A percentile compares a stretch with the other conserved stretches of the same genome.
Evolutionary conservation across 176 grass and related monocot species (phyloP).

Genomic region (Alopecurus myosuroides): DNA sequence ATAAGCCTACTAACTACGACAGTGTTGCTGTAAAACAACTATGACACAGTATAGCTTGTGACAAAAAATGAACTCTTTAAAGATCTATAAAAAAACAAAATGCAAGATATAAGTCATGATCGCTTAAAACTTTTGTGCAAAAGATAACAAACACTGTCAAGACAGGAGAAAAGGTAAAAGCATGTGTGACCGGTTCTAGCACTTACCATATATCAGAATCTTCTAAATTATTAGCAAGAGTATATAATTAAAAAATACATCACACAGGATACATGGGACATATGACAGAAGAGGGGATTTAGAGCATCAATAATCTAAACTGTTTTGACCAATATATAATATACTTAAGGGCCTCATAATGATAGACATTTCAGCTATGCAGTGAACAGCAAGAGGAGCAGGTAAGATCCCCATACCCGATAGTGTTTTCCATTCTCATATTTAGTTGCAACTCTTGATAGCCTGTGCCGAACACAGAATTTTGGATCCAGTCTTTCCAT

Average conservation of each 20-base stretch:
- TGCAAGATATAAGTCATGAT: neutral
- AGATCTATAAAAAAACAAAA: neutral
- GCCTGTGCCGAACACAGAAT: constrained; percentile 63
- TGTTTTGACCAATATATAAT: neutral
- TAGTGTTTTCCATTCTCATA: constrained; percentile 90
- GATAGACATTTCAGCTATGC: neutral
- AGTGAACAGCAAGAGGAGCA: constrained; percentile 17
- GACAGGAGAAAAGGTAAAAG: neutral
- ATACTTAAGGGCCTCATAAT: neutral
- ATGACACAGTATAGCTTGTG: neutral
- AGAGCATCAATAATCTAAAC: neutral
- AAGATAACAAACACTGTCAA: neutral
- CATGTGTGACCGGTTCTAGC: neutral
- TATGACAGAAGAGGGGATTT: neutral
- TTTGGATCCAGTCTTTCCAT: constrained; percentile 93
- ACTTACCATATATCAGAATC: neutral
- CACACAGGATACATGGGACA: neutral
- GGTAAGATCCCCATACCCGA: constrained; percentile 49
- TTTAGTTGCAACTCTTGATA: constrained; percentile 91
- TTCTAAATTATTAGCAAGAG: neutral
- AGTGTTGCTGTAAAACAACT: neutral
- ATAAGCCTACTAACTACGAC: neutral
- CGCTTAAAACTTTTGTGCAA: neutral
- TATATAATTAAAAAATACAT: constrained; percentile 3
- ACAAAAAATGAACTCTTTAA: neutral